These are phyloP conservation scores for Xylariaceae sp. DNA, from an alignment of 2,329 filamentous ascomycete genomes.

Conservation along the genomic window DNA sequence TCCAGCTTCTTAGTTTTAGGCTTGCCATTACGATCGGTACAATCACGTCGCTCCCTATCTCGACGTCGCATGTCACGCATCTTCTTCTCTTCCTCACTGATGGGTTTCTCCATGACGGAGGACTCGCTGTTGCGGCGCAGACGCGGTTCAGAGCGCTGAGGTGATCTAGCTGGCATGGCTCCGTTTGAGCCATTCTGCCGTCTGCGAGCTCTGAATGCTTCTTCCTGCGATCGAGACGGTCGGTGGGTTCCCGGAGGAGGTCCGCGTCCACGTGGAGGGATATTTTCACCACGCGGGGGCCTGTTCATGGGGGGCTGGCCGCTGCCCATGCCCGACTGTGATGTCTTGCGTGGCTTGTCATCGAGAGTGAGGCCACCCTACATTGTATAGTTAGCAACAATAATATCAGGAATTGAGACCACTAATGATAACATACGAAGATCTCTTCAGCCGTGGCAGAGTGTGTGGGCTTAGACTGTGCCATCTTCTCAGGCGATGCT, in stretches of 20 bases:
- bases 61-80: conserved; percentile 47
- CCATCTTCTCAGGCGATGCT: conserved; percentile 49
- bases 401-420: background rate
- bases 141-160: conserved; percentile 46
- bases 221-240: conserved; percentile 64
- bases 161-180: conserved; percentile 37
- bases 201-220: conserved; percentile 53
- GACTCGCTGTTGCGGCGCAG: conserved; percentile 77
- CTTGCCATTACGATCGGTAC: conserved; percentile 55
- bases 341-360: conserved; percentile 44
- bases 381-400: conserved; percentile 30
- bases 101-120: conserved; percentile 63
- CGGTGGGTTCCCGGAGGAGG: conserved; percentile 52
- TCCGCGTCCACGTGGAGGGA: conserved; percentile 45
- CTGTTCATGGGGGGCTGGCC: conserved; percentile 37
- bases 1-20: conserved; percentile 61
- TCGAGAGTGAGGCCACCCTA: conserved; percentile 69
- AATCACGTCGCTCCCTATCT: conserved; percentile 50
- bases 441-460: conserved; percentile 65
- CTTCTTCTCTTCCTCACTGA: conserved; percentile 60
- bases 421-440: conserved; percentile 61
- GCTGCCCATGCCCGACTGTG: conserved; percentile 26
- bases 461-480: conserved; percentile 44
- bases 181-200: conserved; percentile 35
- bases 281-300: conserved; percentile 42